Conservation (phyloP, 2,329 filamentous ascomycete genomes). For the Didymella pinodella region DNA sequence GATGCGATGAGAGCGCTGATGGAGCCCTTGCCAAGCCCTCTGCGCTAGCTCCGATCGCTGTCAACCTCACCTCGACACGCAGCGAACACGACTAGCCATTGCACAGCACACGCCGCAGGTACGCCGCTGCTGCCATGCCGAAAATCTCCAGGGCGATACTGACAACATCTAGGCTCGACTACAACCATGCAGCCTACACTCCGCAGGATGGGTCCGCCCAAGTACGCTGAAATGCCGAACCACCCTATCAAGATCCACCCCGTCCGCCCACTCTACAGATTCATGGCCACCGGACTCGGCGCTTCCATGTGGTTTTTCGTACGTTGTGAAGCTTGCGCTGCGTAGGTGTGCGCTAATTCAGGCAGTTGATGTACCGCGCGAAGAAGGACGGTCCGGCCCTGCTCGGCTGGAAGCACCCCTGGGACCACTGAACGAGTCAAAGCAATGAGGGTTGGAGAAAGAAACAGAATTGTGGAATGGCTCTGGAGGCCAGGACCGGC, state of each 20-base stretch:
- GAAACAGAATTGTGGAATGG: background rate
- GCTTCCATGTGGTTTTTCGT: conserved; percentile 99
- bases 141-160: conserved; percentile 1
- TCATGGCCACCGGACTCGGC: conserved; percentile 84
- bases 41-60: conserved; percentile 30
- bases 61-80: conserved; percentile 37
- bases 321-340: conserved; percentile 52
- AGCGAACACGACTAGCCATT: conserved; percentile 42
- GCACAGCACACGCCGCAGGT: conserved; percentile 38
- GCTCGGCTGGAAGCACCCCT: conserved; percentile 87
- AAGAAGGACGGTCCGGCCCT: conserved; percentile 95
- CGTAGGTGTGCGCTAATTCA: conserved; percentile 29
- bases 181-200: conserved; percentile 39
- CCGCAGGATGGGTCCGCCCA: conserved; percentile 49
- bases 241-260: conserved; percentile 68
- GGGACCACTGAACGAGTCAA: conserved; percentile 45
- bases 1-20: conserved; percentile 23
- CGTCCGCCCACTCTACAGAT: conserved; percentile 76
- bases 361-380: conserved; percentile 90
- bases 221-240: conserved; percentile 50
- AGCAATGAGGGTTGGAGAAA: background rate
- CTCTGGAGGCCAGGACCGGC: background rate
- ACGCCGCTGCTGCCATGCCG: conserved; percentile 8
- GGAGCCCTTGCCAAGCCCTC: too few species aligned
- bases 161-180: conserved; percentile 30